Evolutionary conservation across 768 basidiomycete species (phyloP).

Genomic region (Trichaptum fuscoviolaceum): DNA sequence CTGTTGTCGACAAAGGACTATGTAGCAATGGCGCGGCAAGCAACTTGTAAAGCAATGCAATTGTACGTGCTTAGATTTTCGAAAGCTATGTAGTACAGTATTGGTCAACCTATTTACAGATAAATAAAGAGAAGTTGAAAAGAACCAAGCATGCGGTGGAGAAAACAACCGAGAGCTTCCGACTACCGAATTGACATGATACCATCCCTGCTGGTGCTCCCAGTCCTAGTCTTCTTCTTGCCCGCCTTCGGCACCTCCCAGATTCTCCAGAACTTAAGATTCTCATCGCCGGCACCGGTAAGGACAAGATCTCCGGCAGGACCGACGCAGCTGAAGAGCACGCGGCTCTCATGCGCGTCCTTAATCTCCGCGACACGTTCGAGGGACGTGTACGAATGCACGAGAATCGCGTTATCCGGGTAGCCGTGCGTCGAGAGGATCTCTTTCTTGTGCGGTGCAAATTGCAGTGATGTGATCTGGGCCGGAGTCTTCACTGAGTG

Average conservation of each 20-base stretch:
- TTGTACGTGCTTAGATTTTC: background rate
- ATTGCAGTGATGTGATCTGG: slow-evolving; percentile 89
- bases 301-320: slow-evolving; percentile 90
- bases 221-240: slow-evolving; percentile 43
- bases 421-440: slow-evolving; percentile 91
- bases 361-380: slow-evolving; percentile 79
- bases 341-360: slow-evolving; percentile 89
- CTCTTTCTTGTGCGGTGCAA: slow-evolving; percentile 84
- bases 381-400: slow-evolving; percentile 83
- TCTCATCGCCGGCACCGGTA: slow-evolving; percentile 93
- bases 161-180: too few species aligned
- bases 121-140: too few species aligned
- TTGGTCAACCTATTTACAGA: background rate
- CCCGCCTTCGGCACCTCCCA: slow-evolving; percentile 62
- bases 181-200: slow-evolving; percentile 33
- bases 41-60: too few species aligned
- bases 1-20: too few species aligned
- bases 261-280: slow-evolving; percentile 92
- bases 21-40: too few species aligned
- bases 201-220: slow-evolving; percentile 23
- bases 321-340: slow-evolving; percentile 78
- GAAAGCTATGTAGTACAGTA: background rate
- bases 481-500: slow-evolving; percentile 83
- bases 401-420: slow-evolving; percentile 78
- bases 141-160: too few species aligned